Evolutionary conservation across 352 stramenopile genomes (phyloP).

Genomic region (Aphanomyces euteiches): DNA sequence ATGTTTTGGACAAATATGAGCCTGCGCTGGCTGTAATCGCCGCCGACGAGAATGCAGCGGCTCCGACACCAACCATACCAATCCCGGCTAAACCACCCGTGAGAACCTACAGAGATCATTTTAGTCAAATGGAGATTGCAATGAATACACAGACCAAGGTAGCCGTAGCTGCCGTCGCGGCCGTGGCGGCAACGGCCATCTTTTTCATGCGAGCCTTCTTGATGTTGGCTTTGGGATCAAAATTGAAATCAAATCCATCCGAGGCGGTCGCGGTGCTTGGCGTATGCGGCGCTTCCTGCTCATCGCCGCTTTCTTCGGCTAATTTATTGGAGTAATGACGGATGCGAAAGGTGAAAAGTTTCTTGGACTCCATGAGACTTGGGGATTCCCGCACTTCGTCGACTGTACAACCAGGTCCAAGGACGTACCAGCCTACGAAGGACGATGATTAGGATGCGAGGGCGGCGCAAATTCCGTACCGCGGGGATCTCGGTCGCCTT

Average conservation of each 20-base stretch:
- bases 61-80: constrained; percentile 72
- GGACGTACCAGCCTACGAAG: constrained; percentile 55
- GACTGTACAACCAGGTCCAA: constrained; percentile 73
- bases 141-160: not conserved
- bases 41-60: constrained; percentile 49
- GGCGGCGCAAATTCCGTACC: constrained; percentile 13
- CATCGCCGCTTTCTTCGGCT: constrained; percentile 49
- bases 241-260: constrained; percentile 36
- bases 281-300: not conserved
- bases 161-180: constrained; percentile 63
- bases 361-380: constrained; percentile 86
- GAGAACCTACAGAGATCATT: constrained; percentile 32
- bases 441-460: not conserved
- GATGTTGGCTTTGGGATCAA: constrained; percentile 42
- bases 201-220: constrained; percentile 51
- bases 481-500: constrained; percentile 77
- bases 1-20: constrained; percentile 32
- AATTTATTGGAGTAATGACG: constrained; percentile 53
- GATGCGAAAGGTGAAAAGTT: constrained; percentile 80
- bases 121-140: not conserved
- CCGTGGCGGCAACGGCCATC: constrained; percentile 65
- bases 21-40: constrained; percentile 63
- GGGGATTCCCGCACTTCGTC: constrained; percentile 80
- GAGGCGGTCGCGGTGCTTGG: not conserved
- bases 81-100: constrained; percentile 75